phyloP scores from a whole-genome alignment of 805 yeast genomes.

The Maudiozyma turicensis region DNA sequence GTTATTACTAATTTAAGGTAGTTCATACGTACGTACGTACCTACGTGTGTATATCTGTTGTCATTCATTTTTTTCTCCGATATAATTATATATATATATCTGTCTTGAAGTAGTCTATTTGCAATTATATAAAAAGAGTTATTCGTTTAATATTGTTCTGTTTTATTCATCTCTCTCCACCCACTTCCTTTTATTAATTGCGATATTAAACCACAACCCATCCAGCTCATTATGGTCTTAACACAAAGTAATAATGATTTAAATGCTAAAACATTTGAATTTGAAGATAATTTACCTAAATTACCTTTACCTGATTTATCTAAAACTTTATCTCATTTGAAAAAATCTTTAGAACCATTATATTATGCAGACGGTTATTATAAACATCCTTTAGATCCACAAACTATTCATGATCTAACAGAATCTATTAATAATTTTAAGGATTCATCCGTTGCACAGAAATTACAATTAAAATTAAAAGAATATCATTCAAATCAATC shows the following conservation, averaged over 20 bases:
- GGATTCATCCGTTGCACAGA: slow-evolving; percentile 32
- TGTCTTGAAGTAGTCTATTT: neutral
- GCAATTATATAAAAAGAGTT: neutral
- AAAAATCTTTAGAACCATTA: slow-evolving; percentile 51
- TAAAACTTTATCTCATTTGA: slow-evolving; percentile 42
- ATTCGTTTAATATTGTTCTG: neutral
- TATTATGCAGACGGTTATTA: slow-evolving; percentile 43
- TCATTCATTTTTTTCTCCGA: too few species aligned
- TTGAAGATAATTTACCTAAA: slow-evolving; percentile 35
- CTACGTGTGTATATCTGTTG: too few species aligned
- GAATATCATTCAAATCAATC: slow-evolving; percentile 36
- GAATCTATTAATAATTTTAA: slow-evolving; percentile 38
- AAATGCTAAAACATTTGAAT: slow-evolving; percentile 4
- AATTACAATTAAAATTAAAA: slow-evolving; percentile 45
- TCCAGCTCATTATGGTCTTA: neutral
- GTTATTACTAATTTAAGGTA: too few species aligned
- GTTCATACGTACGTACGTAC: too few species aligned
- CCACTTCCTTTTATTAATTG: neutral
- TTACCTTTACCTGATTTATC: slow-evolving; percentile 54
- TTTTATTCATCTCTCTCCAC: neutral
- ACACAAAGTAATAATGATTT: neutral
- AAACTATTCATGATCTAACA: slow-evolving; percentile 29
- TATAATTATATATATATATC: too few species aligned
- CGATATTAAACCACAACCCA: neutral
- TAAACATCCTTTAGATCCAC: slow-evolving; percentile 20